phyloP scores from a whole-genome alignment of 2,329 filamentous ascomycete genomes.

The Talaromyces sp. region DNA sequence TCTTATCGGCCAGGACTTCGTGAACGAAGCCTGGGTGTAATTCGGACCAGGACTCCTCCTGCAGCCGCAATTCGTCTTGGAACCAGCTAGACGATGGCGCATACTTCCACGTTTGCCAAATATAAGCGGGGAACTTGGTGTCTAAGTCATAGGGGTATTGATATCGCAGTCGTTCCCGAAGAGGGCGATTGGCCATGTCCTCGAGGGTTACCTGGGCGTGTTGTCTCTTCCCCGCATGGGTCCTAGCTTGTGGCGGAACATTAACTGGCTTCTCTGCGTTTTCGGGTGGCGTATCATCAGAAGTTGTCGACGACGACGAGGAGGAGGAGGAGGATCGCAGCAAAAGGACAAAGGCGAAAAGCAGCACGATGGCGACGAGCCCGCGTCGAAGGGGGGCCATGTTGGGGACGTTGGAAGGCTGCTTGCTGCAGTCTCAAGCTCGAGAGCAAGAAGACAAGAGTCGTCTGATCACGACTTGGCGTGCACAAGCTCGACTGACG shows the following conservation, averaged over 20 bases:
- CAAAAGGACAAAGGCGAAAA: conserved; percentile 6
- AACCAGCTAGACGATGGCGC: conserved; percentile 75
- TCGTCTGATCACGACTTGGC: not conserved
- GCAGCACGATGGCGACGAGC: conserved; percentile 2
- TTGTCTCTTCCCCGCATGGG: conserved; percentile 36
- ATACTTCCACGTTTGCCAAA: conserved; percentile 99
- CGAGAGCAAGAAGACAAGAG: not conserved
- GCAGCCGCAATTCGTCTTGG: conserved; percentile 65
- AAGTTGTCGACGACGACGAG: not conserved
- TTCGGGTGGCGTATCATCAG: not conserved
- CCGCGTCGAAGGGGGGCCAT: conserved; percentile 10
- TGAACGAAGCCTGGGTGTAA: conserved; percentile 88
- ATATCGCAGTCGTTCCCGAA: conserved; percentile 79
- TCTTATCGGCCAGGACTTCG: conserved; percentile 91
- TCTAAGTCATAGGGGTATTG: conserved; percentile 91
- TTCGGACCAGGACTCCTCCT: conserved; percentile 86
- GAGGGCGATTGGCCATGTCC: conserved; percentile 67
- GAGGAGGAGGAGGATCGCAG: conserved; percentile 7
- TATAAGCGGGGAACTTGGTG: conserved; percentile 88
- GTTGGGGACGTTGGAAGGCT: not conserved
- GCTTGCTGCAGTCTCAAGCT: no score
- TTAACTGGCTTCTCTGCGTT: conserved; percentile 1
- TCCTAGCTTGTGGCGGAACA: conserved; percentile 12
- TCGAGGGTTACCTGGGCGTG: conserved; percentile 59
- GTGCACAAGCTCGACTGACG: not conserved